Percentiles rank a stretch among this genome's conserved stretches.
Conservation (phyloP, 164 flowering plant genomes). For the Dillenia turbinata region DNA sequence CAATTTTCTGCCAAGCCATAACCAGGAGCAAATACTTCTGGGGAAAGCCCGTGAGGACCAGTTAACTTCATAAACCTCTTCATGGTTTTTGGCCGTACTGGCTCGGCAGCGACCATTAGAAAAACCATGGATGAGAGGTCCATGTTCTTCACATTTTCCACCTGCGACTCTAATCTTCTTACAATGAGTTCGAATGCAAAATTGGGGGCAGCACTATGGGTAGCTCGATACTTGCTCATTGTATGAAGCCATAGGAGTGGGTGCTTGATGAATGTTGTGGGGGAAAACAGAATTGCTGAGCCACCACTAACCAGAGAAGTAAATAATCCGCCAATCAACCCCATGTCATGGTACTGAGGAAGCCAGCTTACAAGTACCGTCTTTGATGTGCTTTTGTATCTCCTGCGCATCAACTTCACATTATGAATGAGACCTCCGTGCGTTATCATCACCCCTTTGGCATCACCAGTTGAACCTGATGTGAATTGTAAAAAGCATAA, state of each 20-base stretch:
- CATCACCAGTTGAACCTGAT: conserved; percentile 85
- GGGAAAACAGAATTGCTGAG: conserved; percentile 65
- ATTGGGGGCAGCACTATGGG: conserved; percentile 85
- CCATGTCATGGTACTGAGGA: conserved; percentile 92
- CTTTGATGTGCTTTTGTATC: conserved; percentile 68
- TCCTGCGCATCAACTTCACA: conserved; percentile 63
- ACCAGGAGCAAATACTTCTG: conserved; percentile 75
- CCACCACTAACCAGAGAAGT: conserved; percentile 75
- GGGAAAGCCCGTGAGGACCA: conserved; percentile 45
- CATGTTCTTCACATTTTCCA: conserved; percentile 27
- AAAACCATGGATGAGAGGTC: conserved; percentile 73
- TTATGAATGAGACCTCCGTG: conserved; percentile 81
- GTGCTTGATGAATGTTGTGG: conserved; percentile 66
- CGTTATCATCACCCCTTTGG: conserved; percentile 85
- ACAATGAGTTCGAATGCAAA: conserved; percentile 70
- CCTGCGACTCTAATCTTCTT: conserved; percentile 51
- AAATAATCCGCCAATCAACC: conserved; percentile 77
- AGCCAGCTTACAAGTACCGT: conserved; percentile 83
- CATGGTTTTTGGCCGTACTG: conserved; percentile 70
- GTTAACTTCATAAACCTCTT: conserved; percentile 61
- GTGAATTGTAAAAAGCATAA: conserved; percentile 77
- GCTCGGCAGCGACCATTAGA: conserved; percentile 86
- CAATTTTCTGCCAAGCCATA: conserved; percentile 87
- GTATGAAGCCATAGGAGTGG: conserved; percentile 75
- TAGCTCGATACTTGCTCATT: conserved; percentile 58